Evolutionary conservation across 2,329 filamentous ascomycete species (phyloP), one percentile per base, ranked within the genome.

Genomic region (Hawksworthiomyces lignivorus): DNA sequence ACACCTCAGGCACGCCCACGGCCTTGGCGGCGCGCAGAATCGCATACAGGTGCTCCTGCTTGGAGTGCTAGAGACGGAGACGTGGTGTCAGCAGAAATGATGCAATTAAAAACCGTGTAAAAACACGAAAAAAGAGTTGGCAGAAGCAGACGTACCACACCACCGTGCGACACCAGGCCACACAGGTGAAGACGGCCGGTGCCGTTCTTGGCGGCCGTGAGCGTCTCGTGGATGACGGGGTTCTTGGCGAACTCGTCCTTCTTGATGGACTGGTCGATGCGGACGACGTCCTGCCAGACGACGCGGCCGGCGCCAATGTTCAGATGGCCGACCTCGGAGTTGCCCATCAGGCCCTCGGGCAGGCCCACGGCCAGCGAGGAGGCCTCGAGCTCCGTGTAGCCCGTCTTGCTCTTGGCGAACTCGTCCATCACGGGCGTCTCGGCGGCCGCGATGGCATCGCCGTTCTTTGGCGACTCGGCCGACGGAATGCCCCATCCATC

Each of bases 241-340:
- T 87, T 81, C 61, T 83, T 74, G 64, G 79, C 75, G 55, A 96
- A 65, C 63, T 94, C 79, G 51, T 77, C 79, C 56, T 88, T 87
- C 75, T 90, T 92, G 69, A 95, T 82, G 31, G 84, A 83, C 68
- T 83, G 83, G 65, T 96, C 92, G 67, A 98, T 98, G 57, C 92
- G 85, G 52, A 98, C 92, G 51, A 94, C 87, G 63, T 92, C 90
- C 66, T 98, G 92, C 92, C 92, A 98, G 56, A 98, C 92, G 48
- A 98, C 92, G 58, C 92, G 79, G 45, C 92, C 92, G 46, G 92
- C 92, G 56, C 92, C 92, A 62, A 98, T 97, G 75, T 98, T 98
- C 70, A 98, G 68, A 67, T 98, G 92, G 48, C 92, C 92, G 63
- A 98, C 92, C 67, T 98, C 92, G 55, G 87, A 94, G 74, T 98